These are phyloP conservation scores for Blastobotrys buckinghamii DNA, from an alignment of 1,139 yeast genomes.

Conservation along the genomic window DNA sequence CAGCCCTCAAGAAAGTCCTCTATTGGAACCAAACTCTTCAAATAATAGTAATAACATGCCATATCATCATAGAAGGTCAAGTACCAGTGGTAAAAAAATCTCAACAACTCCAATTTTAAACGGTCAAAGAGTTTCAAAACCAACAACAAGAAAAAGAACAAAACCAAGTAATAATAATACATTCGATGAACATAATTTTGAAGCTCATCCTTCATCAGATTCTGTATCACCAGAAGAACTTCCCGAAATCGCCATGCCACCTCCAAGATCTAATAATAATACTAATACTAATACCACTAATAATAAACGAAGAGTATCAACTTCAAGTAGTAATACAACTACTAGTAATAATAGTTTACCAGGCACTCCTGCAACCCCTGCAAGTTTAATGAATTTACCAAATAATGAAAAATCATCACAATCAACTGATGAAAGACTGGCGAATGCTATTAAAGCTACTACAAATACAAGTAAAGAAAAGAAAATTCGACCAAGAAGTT, in stretches of 20 bases:
- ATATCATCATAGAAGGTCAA: neutral
- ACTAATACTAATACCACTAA: neutral
- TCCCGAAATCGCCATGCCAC: slow-evolving; percentile 26
- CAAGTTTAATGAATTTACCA: slow-evolving; percentile 39
- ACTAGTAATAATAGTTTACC: neutral
- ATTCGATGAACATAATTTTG: neutral
- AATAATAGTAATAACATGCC: neutral
- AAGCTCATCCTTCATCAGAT: neutral
- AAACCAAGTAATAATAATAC: slow-evolving; percentile 1
- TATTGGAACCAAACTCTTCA: slow-evolving; percentile 13
- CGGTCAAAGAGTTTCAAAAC: slow-evolving; percentile 7
- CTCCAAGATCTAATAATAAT: slow-evolving; percentile 17
- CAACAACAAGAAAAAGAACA: neutral
- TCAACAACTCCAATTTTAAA: slow-evolving; percentile 7
- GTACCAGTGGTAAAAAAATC: neutral
- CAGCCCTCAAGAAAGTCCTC: slow-evolving; percentile 33
- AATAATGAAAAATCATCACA: slow-evolving; percentile 15
- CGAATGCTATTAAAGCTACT: slow-evolving; percentile 26
- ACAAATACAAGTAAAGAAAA: slow-evolving; percentile 14
- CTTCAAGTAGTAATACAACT: neutral
- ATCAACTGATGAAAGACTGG: slow-evolving; percentile 23
- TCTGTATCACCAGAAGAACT: slow-evolving; percentile 22
- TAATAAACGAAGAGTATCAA: slow-evolving; percentile 1
- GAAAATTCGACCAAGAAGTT: neutral
- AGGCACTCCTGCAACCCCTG: slow-evolving; percentile 25